Evolutionary conservation across 768 basidiomycete species (phyloP).

Genomic region (Tricholoma hemisulphureum): DNA sequence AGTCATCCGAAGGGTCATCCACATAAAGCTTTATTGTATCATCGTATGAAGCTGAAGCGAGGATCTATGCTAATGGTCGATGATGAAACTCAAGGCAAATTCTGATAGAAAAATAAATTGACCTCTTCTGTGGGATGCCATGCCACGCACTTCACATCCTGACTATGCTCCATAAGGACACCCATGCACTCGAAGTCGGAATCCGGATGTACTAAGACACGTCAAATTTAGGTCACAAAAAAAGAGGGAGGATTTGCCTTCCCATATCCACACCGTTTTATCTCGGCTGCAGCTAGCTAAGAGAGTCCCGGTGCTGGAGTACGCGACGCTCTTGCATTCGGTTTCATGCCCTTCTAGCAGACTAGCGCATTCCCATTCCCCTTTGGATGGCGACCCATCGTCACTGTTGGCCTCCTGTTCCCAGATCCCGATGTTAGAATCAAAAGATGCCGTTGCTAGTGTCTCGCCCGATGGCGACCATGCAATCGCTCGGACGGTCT

Average conservation of each 20-base stretch:
- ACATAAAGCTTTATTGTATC: constrained; percentile 92
- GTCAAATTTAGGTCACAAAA: constrained; percentile 4
- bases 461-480: constrained; percentile 89
- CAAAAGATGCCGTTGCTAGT: constrained; percentile 91
- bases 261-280: constrained; percentile 99
- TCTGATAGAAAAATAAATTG: constrained; percentile 17
- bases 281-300: constrained; percentile 95
- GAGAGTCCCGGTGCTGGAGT: constrained; percentile 71
- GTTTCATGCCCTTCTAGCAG: constrained; percentile 93
- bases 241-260: constrained; percentile 51
- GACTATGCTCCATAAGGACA: constrained; percentile 94
- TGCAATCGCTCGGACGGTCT: constrained; percentile 82
- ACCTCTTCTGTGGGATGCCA: constrained; percentile 98
- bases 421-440: constrained; percentile 90
- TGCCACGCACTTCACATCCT: constrained; percentile 92
- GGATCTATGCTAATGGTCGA: constrained; percentile 56
- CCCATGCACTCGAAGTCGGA: constrained; percentile 92
- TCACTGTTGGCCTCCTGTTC: constrained; percentile 57
- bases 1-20: constrained; percentile 93
- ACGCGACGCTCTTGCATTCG: constrained; percentile 92
- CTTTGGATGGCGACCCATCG: constrained; percentile 30
- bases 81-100: constrained; percentile 12
- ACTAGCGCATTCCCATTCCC: constrained; percentile 86
- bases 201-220: constrained; percentile 74
- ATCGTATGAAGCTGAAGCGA: constrained; percentile 96